Percentiles rank a stretch among this genome's conserved stretches.
phyloP scores from a whole-genome alignment of 2,329 filamentous ascomycete species.

The Celoporthe dispersa region DNA sequence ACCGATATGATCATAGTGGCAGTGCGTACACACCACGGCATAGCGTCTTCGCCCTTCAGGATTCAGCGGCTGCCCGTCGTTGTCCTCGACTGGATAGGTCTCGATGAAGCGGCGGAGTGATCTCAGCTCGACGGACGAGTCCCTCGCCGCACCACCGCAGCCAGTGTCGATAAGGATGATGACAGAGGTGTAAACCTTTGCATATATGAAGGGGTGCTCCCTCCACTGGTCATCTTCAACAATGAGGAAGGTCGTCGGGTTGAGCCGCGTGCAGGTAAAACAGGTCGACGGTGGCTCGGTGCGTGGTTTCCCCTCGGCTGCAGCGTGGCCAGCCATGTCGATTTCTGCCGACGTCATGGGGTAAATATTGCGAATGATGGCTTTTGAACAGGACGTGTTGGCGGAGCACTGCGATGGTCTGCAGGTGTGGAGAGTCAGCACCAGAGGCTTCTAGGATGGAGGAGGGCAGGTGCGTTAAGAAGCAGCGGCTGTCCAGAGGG shows the following conservation, averaged over 20 bases:
- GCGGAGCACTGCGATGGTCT: neutral
- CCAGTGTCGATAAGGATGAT: slow-evolving; percentile 51
- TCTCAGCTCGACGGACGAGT: slow-evolving; percentile 32
- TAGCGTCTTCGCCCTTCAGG: slow-evolving; percentile 40
- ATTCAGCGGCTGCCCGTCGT: slow-evolving; percentile 44
- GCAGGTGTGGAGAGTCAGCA: neutral
- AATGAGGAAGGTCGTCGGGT: slow-evolving; percentile 48
- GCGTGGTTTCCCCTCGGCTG: neutral
- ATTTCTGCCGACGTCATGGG: neutral
- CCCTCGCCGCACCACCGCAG: slow-evolving; percentile 44
- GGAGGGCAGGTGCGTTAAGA: neutral
- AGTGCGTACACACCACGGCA: slow-evolving; percentile 50
- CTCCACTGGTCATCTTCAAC: slow-evolving; percentile 47
- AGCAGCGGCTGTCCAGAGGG: neutral
- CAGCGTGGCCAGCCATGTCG: neutral
- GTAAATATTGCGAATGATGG: neutral
- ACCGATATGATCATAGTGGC: slow-evolving; percentile 50
- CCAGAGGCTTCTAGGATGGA: neutral
- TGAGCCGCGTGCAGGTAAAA: slow-evolving; percentile 37
- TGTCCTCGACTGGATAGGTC: slow-evolving; percentile 41
- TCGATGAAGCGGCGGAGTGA: slow-evolving; percentile 48
- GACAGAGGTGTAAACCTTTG: slow-evolving; percentile 44
- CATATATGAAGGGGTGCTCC: slow-evolving; percentile 52
- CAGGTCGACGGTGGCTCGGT: slow-evolving; percentile 15
- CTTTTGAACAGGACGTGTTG: neutral